Evolutionary conservation across 345 rosid genomes (phyloP), one percentile per base, ranked within the genome.

Genomic region (Lepidium aucheri): DNA sequence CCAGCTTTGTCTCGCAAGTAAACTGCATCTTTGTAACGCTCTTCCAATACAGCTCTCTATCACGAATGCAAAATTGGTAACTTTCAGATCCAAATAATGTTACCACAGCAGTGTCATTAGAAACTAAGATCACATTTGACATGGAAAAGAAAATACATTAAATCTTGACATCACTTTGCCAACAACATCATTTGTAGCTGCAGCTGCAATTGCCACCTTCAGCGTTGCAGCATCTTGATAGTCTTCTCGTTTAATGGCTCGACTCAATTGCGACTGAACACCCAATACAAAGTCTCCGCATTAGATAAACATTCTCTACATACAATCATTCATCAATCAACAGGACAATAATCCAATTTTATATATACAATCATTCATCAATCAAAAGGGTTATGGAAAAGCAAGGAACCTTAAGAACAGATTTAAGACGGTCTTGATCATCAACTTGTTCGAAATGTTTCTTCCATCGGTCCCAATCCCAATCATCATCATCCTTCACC

Each of bases 401-500:
- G 13, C 3, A 46, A 7, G 38, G 40, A 49, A 88, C 98, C 96
- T 89, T 89, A n/a, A 92, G 56, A 68, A 84, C 63, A 38, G 95
- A 82, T 20, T 84, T 61, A 49, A 89, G 83, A 49, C 91, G 86
- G 77, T 89, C 95, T 65, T 84, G 98, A 7, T 87, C 89, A 64
- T 92, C 93, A 20, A 90, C 76, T 43, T 69, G 83, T 6, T 85
- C 85, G 62, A 93, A 93, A 81, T 90, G 96, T 81, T 55, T 82
- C 80, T 76, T 83, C 98, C 97, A 90, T 8, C 90, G 79, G 33
- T 86, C 85, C 98, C 98, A 93, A 71, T 85, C 90, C 98, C 96
- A 92, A 26, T 79, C 84, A 9, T 63, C 74, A 0, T 77, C 81
- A 2, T 41, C 67, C 1, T 26, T 11, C 47, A 42, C 68, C 3